Evolutionary conservation across 768 basidiomycete species (phyloP).

Genomic region (Daedalea quercina): DNA sequence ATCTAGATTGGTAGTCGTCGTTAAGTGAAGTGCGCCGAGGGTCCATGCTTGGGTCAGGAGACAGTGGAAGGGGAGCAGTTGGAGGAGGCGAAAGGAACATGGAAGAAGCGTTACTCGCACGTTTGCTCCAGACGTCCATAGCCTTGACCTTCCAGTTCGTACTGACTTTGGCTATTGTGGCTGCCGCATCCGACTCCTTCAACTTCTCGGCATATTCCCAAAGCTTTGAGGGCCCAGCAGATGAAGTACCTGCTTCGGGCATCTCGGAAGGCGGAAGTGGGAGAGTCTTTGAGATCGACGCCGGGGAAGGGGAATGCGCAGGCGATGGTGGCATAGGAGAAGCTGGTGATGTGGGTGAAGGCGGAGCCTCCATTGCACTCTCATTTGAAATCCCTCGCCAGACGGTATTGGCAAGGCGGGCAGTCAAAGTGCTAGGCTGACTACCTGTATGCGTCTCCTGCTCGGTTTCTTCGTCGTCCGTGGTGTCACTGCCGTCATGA

Average conservation of each 20-base stretch:
- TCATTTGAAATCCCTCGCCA: constrained; percentile 78
- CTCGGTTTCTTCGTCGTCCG: not conserved
- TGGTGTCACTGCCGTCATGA: constrained; percentile 13
- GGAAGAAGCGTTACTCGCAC: constrained; percentile 8
- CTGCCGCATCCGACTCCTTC: constrained; percentile 66
- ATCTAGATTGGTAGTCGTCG: not conserved
- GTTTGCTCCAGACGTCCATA: constrained; percentile 29
- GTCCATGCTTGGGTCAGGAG: not conserved
- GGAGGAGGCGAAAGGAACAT: constrained; percentile 16
- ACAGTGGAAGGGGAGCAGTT: constrained; percentile 1
- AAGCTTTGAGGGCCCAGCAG: constrained; percentile 29
- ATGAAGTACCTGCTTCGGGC: constrained; percentile 6
- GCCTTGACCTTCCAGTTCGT: constrained; percentile 72
- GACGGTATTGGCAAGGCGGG: constrained; percentile 54
- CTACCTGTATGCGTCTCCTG: constrained; percentile 12
- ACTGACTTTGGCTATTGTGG: constrained; percentile 65
- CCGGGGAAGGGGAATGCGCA: constrained; percentile 14
- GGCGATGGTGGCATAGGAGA: constrained; percentile 25
- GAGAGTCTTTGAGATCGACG: constrained; percentile 11
- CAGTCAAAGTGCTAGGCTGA: constrained; percentile 31
- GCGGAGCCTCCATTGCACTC: constrained; percentile 60
- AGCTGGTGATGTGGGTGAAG: constrained; percentile 24
- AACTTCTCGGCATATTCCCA: constrained; percentile 73
- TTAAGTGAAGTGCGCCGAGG: constrained; percentile 1
- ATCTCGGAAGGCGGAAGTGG: constrained; percentile 11